Percentiles rank a stretch among this genome's conserved stretches.
These are phyloP conservation scores for Sporothrix globosa DNA, from an alignment of 2,329 filamentous ascomycete species.

Conservation along the genomic window DNA sequence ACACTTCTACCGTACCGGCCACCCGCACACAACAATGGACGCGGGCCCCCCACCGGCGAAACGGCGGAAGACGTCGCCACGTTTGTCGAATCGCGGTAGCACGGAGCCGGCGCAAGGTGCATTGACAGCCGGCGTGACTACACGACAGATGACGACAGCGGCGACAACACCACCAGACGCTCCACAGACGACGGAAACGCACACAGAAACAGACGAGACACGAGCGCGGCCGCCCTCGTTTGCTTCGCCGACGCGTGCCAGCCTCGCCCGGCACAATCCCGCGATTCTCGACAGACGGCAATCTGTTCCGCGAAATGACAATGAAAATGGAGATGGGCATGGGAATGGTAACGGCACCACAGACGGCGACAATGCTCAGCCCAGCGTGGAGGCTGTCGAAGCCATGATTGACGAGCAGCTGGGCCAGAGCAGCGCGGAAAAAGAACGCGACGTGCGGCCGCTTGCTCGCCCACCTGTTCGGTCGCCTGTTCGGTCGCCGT, in stretches of 20 bases:
- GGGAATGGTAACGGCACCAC: background rate
- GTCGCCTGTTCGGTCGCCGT: conserved; percentile 24
- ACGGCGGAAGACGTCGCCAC: conserved; percentile 64
- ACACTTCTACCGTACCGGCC: background rate
- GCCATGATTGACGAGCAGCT: conserved; percentile 41
- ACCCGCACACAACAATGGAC: conserved; percentile 16
- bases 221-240: conserved; percentile 57
- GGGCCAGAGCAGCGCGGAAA: conserved; percentile 39
- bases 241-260: conserved; percentile 68
- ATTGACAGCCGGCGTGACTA: background rate
- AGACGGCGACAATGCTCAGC: conserved; percentile 23
- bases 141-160: background rate
- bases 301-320: conserved; percentile 38
- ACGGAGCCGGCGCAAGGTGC: conserved; percentile 34
- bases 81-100: conserved; percentile 47
- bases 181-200: conserved; percentile 35
- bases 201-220: conserved; percentile 27
- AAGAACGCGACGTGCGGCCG: background rate
- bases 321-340: background rate
- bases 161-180: conserved; percentile 44
- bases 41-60: conserved; percentile 63
- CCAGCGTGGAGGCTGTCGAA: conserved; percentile 32
- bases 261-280: conserved; percentile 63
- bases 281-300: conserved; percentile 55
- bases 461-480: conserved; percentile 27